Evolutionary conservation across 495 filamentous ascomycete genomes (phyloP), one percentile per base, ranked within the genome.

Genomic region (Parathielavia hyrcaniae): DNA sequence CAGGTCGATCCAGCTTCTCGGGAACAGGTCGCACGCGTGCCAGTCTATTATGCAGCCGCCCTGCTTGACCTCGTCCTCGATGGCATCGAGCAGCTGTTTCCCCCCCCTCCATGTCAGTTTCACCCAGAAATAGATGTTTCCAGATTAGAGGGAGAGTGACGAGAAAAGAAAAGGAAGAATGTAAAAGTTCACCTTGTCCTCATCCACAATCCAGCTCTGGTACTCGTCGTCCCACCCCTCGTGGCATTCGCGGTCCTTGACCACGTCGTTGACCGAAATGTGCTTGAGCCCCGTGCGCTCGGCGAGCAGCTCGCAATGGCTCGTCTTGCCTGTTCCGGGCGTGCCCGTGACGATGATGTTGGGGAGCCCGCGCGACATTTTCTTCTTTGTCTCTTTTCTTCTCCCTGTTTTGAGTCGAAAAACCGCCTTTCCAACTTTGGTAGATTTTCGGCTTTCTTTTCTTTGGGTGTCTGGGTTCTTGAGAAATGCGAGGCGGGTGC

Each of bases 1-100:
- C 2, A 99, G 82, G 67, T 99, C 95, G 64, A 97, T 87, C 89
- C 90, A 95, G 66, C 86, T 85, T 69, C 87, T 83, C 22, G 95
- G 92, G 69, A 99, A 97, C 34, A 97, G 74, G 67, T 99, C 95
- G 73, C 92, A 97, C 0, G 90, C 91, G 71, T 99, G 93, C 93
- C 92, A 99, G 73, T 99, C 95, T 62, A 99, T 88, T 66, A 99
- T 82, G 68, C 83, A 87, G 16, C 95, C 95, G 58, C 95, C 95
- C 26, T 81, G 70, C 60, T 85, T 81, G 52, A 88, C 79, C 55
- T 90, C 84, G 49, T 90, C 81, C 73, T 98, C 93, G 54, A 98
- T 86, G 16, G 86, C 81, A 69, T 97, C 93, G 35, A 98, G 78
- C 16, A 98, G 75, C 89, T 95, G 66, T 45, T 39, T 19, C 50